phyloP scores from a whole-genome alignment of 371 early-diverging fungal species.

The Apophysomyces elegans region DNA sequence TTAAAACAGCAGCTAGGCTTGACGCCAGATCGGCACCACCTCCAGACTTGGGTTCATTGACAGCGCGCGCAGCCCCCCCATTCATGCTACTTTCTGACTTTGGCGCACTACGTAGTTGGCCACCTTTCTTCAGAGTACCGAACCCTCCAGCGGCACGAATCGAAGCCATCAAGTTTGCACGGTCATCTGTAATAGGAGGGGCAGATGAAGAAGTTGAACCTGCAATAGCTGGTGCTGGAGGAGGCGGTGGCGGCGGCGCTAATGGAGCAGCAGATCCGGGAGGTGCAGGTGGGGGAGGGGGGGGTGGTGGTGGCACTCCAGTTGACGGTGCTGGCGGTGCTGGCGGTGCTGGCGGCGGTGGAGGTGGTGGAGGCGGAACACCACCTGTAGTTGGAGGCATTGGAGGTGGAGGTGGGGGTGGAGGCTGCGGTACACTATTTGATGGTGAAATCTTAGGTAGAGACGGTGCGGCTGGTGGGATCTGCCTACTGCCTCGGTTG shows the following conservation, averaged over 20 bases:
- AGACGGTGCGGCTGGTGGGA: no score
- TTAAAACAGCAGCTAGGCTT: slow-evolving; percentile 46
- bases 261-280: slow-evolving; percentile 26
- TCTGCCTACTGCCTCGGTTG: no score
- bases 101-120: slow-evolving; percentile 20
- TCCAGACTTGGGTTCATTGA: slow-evolving; percentile 23
- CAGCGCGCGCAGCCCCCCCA: slow-evolving; percentile 16
- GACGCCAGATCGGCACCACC: slow-evolving; percentile 42
- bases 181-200: slow-evolving; percentile 22
- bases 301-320: neutral
- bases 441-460: no score
- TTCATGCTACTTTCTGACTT: slow-evolving; percentile 6
- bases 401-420: slow-evolving; percentile 17
- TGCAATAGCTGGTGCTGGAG: slow-evolving; percentile 17
- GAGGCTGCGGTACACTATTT: slow-evolving; percentile 1
- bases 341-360: neutral
- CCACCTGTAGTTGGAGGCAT: slow-evolving; percentile 14
- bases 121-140: slow-evolving; percentile 36
- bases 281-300: slow-evolving; percentile 2
- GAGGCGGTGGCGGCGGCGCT: slow-evolving; percentile 29
- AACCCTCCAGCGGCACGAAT: slow-evolving; percentile 53
- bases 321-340: neutral
- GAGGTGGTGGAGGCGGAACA: slow-evolving; percentile 22
- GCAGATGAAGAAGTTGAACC: slow-evolving; percentile 21
- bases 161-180: slow-evolving; percentile 44